Conservation (phyloP, 805 yeast genomes). For the Spathaspora boniae region DNA sequence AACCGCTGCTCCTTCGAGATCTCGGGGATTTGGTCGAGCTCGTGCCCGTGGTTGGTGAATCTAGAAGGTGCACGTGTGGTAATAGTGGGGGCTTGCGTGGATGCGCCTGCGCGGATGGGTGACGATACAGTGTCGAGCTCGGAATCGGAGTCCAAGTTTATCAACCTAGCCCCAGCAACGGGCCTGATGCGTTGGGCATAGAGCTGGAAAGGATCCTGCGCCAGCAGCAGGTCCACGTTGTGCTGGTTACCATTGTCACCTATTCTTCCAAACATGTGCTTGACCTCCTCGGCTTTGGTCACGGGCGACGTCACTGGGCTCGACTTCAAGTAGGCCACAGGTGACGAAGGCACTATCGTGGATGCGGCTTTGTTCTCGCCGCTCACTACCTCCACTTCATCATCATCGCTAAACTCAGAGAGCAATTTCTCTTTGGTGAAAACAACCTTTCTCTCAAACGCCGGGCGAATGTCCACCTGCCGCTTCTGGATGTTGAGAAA, state of each 20-base stretch:
- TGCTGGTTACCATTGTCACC: no score
- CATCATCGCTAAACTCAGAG: slow-evolving; percentile 29
- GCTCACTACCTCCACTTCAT: slow-evolving; percentile 12
- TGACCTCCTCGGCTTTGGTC: slow-evolving; percentile 1
- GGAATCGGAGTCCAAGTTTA: slow-evolving; percentile 28
- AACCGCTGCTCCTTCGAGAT: slow-evolving; percentile 31
- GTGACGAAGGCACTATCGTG: slow-evolving; percentile 2
- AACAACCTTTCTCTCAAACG: slow-evolving; percentile 19
- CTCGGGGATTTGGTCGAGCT: slow-evolving; percentile 21
- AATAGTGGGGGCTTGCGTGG: background rate
- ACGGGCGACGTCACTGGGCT: slow-evolving; percentile 34
- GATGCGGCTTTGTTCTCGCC: slow-evolving; percentile 1
- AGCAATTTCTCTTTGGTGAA: slow-evolving; percentile 31
- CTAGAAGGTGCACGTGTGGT: slow-evolving; percentile 1
- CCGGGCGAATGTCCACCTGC: slow-evolving; percentile 26
- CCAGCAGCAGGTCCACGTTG: no score
- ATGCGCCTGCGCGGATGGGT: no score
- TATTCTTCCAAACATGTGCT: slow-evolving; percentile 9
- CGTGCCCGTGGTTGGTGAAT: slow-evolving; percentile 10
- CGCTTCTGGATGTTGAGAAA: slow-evolving; percentile 34
- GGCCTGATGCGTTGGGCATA: slow-evolving; percentile 33
- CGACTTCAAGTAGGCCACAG: slow-evolving; percentile 11
- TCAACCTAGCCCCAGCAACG: no score
- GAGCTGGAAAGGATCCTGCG: slow-evolving; percentile 29
- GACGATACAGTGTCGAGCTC: slow-evolving; percentile 14